Base-by-base conservation (phyloP, 148 eudicot genomes). In the Nepenthes mirabilis region DNA sequence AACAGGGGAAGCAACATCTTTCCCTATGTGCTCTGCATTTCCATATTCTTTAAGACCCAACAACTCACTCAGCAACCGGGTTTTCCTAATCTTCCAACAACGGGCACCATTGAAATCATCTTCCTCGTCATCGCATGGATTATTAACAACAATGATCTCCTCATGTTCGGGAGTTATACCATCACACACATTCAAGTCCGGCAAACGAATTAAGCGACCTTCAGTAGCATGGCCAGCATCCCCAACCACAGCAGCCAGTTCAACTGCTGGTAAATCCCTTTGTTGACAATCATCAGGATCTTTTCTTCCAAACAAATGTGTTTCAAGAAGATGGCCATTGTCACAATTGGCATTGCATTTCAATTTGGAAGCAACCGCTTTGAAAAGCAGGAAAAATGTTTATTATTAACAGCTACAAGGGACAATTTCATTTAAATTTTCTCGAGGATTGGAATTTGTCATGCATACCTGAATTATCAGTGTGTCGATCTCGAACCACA, bases 11-110 rank as follows among this genome's bases (percentile, higher is more conserved):
- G 3, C 52, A 49, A 5, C 13, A 2, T n/a, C 52, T 49, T 12
- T 11, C 13, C 3, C 14, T n/a, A 11, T 12, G 2, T 6, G 52
- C 52, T 49, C 10, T 10, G 52, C 6, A 49, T 5, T 11, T 49
- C 52, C 14, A 49, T 49, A 5, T 10, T 49, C 52, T 49, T 49
- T 11, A 6, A 49, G n/a, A 11, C 52, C 52, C 13, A 49, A 11
- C 14, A 49, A n/a, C n/a, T 49, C 52, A 49, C 81, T 74, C 64
- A 88, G 57, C 37, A 74, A 64, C 57, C 96, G 82, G 49, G 81
- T 68, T 64, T 85, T 88, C 37, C 68, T 80, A 5, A 45, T 45
- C 55, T 70, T 63, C 58, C 78, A 77, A 58, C 72, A 63, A 4
- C 67, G 73, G 50, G 66, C 52, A 52, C 54, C 73, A 62, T 65